Percentiles rank a stretch among this genome's conserved stretches.
These are phyloP conservation scores for Podaxis sp. DNA, from an alignment of 768 basidiomycete species.

Conservation along the genomic window DNA sequence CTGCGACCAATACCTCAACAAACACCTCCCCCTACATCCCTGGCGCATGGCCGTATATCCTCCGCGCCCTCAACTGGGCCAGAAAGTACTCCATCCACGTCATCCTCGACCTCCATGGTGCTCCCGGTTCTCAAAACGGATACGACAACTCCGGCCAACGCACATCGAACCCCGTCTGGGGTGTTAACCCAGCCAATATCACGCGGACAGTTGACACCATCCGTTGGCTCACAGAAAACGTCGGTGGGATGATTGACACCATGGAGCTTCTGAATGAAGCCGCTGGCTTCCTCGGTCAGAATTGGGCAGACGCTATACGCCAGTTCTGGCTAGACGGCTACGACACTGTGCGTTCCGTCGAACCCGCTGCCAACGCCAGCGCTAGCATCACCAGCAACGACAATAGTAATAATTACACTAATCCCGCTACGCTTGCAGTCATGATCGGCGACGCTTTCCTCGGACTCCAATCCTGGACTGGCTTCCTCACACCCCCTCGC, in stretches of 20 bases:
- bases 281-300: conserved; percentile 47
- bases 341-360: conserved; percentile 44
- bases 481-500: conserved; percentile 53
- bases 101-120: conserved; percentile 77
- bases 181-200: conserved; percentile 45
- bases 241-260: conserved; percentile 58
- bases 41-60: conserved; percentile 71
- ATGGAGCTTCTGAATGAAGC: conserved; percentile 74
- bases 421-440: conserved; percentile 32
- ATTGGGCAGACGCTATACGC: conserved; percentile 43
- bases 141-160: conserved; percentile 78
- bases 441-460: conserved; percentile 77
- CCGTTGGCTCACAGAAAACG: conserved; percentile 48
- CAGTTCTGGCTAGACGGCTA: conserved; percentile 66
- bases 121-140: conserved; percentile 64
- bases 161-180: conserved; percentile 58
- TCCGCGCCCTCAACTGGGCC: conserved; percentile 66
- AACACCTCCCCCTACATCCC: conserved; percentile 50
- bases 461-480: conserved; percentile 56
- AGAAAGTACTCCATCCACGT: conserved; percentile 59
- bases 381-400: background rate
- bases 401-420: too few relatives aligned
- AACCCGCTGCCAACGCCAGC: conserved; percentile 14
- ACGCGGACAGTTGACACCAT: conserved; percentile 59
- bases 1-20: conserved; percentile 36